phyloP scores from a whole-genome alignment of 148 eudicot species.

The Limonium bicolor region DNA sequence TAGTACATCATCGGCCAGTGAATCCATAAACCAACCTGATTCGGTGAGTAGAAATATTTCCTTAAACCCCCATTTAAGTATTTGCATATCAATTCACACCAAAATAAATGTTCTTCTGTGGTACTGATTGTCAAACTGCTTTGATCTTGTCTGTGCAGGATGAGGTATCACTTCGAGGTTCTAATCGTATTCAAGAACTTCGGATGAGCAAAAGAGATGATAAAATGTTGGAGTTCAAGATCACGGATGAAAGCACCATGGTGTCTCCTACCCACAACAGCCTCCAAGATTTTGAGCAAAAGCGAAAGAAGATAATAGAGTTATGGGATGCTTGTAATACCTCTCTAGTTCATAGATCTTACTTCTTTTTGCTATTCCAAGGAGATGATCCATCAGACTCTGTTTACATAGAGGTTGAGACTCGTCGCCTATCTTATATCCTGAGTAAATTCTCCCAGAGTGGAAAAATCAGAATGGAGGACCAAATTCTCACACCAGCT shows the following conservation, averaged over 20 bases:
- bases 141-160: background rate
- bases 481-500: slow-evolving; percentile 29
- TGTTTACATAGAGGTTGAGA: slow-evolving; percentile 85
- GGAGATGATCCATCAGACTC: slow-evolving; percentile 77
- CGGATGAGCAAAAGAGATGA: background rate
- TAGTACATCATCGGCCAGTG: too few species aligned
- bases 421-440: slow-evolving; percentile 68
- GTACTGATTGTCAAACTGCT: background rate
- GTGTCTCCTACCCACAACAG: slow-evolving; percentile 27
- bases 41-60: too few species aligned
- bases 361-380: slow-evolving; percentile 71
- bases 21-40: too few species aligned
- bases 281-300: slow-evolving; percentile 51
- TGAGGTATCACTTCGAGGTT: too few species aligned
- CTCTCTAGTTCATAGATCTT: slow-evolving; percentile 71
- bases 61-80: too few species aligned
- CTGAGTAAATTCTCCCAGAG: slow-evolving; percentile 39
- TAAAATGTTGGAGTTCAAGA: slow-evolving; percentile 2
- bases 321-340: slow-evolving; percentile 76
- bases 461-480: slow-evolving; percentile 30
- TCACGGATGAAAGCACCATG: slow-evolving; percentile 12
- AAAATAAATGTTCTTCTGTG: too few species aligned
- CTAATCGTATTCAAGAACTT: too few species aligned
- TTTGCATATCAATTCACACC: too few species aligned
- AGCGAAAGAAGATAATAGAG: slow-evolving; percentile 41